Conservation (phyloP, 257 asterid genomes). For the Scutellaria baicalensis region DNA sequence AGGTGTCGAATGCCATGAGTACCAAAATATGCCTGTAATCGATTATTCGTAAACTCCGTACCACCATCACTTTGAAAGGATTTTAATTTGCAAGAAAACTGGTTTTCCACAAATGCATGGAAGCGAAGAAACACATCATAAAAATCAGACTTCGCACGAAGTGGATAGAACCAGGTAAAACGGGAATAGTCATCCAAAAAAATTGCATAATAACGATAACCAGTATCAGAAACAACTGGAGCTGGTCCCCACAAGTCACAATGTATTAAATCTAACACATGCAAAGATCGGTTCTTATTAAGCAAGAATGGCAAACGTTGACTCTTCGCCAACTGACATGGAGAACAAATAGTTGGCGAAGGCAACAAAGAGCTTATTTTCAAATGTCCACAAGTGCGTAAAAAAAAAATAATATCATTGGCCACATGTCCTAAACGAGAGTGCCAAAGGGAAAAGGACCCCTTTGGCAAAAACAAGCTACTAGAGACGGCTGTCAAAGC, state of each 20-base stretch:
- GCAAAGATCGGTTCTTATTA: no score
- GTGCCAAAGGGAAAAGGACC: no score
- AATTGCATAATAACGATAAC: background rate
- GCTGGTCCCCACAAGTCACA: background rate
- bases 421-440: no score
- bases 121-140: background rate
- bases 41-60: background rate
- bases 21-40: background rate
- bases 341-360: no score
- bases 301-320: background rate
- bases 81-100: background rate
- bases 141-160: background rate
- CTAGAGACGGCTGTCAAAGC: no score
- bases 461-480: no score
- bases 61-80: background rate
- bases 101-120: background rate
- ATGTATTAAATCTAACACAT: no score
- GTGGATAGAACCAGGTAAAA: background rate
- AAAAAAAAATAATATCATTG: no score
- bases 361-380: no score
- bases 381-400: no score
- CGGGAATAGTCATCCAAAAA: background rate
- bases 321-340: background rate
- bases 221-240: background rate
- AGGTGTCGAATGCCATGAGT: background rate